phyloP scores from a whole-genome alignment of 148 eudicot species.

The Fagopyrum tataricum region DNA sequence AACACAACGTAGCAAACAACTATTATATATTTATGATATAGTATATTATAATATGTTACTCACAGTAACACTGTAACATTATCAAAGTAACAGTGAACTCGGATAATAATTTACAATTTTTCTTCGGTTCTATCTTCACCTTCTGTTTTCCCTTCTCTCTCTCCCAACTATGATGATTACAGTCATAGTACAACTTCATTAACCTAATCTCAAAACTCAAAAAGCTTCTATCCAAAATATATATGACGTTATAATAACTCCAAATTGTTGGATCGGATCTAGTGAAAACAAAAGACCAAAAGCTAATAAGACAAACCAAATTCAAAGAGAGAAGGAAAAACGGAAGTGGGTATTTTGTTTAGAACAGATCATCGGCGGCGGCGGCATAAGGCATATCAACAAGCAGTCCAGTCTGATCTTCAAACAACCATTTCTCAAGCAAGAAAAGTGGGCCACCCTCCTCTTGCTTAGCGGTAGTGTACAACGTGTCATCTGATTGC shows the following conservation, averaged over 20 bases:
- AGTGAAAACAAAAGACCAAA: not conserved
- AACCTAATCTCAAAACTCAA: not conserved
- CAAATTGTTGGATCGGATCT: not conserved
- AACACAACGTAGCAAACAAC: too few relatives aligned
- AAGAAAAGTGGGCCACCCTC: constrained; percentile 32
- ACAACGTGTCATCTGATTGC: constrained; percentile 26
- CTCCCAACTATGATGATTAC: not conserved
- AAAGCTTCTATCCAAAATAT: not conserved
- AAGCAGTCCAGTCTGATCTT: constrained; percentile 47
- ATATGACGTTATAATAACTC: not conserved
- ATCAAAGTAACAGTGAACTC: not conserved
- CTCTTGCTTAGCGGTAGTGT: constrained; percentile 13
- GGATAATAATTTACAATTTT: not conserved
- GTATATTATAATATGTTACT: not conserved
- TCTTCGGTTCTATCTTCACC: not conserved
- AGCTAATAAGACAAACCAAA: not conserved
- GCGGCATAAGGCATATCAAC: constrained; percentile 41
- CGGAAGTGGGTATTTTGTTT: not conserved
- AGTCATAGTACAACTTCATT: not conserved
- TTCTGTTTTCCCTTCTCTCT: constrained; percentile 2
- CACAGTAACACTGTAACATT: not conserved
- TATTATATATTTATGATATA: too few relatives aligned
- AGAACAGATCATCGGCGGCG: constrained; percentile 40
- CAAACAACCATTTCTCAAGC: constrained; percentile 74
- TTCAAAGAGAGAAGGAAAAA: constrained; percentile 4